Base-by-base conservation (phyloP, 345 rosid species). In the Geranium brycei region DNA sequence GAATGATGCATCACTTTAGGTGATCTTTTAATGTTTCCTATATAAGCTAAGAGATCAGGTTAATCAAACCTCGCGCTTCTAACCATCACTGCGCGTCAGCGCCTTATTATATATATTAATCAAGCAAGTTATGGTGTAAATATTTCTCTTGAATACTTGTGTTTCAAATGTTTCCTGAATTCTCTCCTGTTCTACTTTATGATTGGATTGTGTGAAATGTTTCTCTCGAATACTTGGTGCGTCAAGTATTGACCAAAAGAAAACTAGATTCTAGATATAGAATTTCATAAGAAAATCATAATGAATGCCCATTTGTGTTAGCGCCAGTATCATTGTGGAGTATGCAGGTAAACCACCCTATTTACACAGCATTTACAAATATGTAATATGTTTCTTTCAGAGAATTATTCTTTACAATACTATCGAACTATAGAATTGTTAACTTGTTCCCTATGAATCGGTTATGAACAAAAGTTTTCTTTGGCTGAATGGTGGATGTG, bases 1-100 rank as follows among this genome's bases (percentile, higher is more conserved):
- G 63, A 66, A 62, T 62, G 31, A 19, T 16, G 66, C 57, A 57
- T 4, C 57, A 61, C 30, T 53, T 53, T 6, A 16, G 38, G 40
- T 53, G 17, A 31, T 40, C 11, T 38, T 38, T 38, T 38, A 38
- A 38, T 1, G 2, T 10, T 38, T 38, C 3, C 47, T 38, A 38
- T 38, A 38, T 10, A 38, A 10, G 47, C 7, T 47, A 47, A 47
- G 53, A 47, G 14, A 3, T 6, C 3, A 47, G 5, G 3, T 47
- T 47, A 47, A 13, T 0, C 53, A 8, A 8, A 23, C 28, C 28
- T 23, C 28, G 28, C 2, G 3, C 53, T 47, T 47, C 53, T 47
- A 11, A 47, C 53, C 15, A 13, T 47, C 15, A 47, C 53, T 47
- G 3, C 15, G 3, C 1, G 47, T 5, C 4, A 38, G 11, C 6